phyloP scores from a whole-genome alignment of 306 rosid genomes.

The Luffa aegyptiaca region DNA sequence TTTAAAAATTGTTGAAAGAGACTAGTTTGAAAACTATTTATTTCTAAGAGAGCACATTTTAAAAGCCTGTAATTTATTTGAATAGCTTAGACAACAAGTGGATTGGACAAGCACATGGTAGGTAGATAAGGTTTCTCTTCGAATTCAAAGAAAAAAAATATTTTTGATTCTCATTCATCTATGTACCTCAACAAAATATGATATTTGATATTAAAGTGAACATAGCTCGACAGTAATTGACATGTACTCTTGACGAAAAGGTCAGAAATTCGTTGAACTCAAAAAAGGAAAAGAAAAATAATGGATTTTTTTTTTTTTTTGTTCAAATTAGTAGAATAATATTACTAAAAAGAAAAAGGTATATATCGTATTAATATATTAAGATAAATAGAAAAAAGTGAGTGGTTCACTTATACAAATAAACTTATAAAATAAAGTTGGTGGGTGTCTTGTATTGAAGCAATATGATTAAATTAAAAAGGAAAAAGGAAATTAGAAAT shows the following conservation, averaged over 20 bases:
- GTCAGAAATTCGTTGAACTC: too few relatives aligned
- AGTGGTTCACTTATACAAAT: background rate
- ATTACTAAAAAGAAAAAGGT: too few relatives aligned
- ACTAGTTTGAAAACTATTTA: background rate
- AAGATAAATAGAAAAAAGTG: background rate
- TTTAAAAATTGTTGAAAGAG: background rate
- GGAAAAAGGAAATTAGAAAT: background rate
- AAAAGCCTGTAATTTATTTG: background rate
- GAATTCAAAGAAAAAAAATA: too few relatives aligned
- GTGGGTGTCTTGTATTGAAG: background rate
- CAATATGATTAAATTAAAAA: background rate
- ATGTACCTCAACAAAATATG: too few relatives aligned
- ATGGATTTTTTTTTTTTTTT: too few relatives aligned
- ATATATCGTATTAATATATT: background rate
- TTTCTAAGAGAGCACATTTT: background rate
- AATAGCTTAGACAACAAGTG: background rate
- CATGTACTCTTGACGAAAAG: too few relatives aligned
- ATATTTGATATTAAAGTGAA: background rate
- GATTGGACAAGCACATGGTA: background rate
- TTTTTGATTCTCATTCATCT: too few relatives aligned
- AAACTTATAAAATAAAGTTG: background rate
- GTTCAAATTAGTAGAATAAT: background rate
- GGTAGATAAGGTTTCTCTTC: too few relatives aligned
- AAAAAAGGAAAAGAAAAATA: too few relatives aligned
- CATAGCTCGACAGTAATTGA: too few relatives aligned